Evolutionary conservation across 441 rosid genomes (phyloP), one percentile per base, ranked within the genome.

Genomic region (Gossypium trilobum): DNA sequence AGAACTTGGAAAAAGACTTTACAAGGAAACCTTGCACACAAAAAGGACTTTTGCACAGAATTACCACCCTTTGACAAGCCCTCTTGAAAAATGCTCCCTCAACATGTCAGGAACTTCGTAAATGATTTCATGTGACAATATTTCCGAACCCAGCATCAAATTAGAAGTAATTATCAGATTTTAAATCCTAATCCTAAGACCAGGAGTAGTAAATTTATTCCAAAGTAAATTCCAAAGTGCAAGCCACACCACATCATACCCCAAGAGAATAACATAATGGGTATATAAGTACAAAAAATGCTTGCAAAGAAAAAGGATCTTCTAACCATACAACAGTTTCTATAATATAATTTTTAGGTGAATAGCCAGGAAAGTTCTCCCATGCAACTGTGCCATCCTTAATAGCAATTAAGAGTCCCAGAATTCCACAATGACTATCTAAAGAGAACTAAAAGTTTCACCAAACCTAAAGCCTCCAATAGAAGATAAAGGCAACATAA

Each of bases 381-480:
- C 44, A 16, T n/a, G 46, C 48, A 29, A 51, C 13, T 27, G 25
- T 14, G 10, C n/a, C 71, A 67, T 50, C 58, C 71, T 50, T 27
- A n/a, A 50, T 50, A 4, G 44, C 39, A 51, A 52, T 31, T 11
- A 17, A 54, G 62, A 31, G 16, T 31, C 33, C 25, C 51, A 52
- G 13, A 31, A 68, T 48, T 54, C 62, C 50, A 11, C 6, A 54
- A 31, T 19, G 29, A 69, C 62, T 17, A 33, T 17, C 46, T 31
- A 31, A 69, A 69, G 72, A 69, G 50, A n/a, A 31, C 72, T 69
- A 69, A 54, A 19, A 31, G 62, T 54, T 69, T 54, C 62, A 69
- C 50, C 1, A 16, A 42, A 31, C 25, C 56, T 56, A 33, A 19
- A 62, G 29, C 27, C 72, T 5, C 29, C n/a, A 16, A 52, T 59